These are phyloP conservation scores for Verbascum thapsus DNA, from an alignment of 257 asterid genomes.

Conservation along the genomic window DNA sequence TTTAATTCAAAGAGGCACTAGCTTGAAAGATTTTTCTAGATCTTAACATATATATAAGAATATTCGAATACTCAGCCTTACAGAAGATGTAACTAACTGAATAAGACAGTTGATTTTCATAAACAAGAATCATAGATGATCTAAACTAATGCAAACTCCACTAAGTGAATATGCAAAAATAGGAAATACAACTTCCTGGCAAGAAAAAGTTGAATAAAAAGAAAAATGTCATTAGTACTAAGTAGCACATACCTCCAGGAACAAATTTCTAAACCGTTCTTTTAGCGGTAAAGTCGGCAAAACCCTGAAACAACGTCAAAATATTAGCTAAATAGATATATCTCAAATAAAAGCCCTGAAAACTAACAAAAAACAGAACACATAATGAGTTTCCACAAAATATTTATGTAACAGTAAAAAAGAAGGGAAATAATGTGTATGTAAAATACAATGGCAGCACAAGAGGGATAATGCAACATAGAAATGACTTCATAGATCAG, in stretches of 20 bases:
- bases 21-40: not conserved
- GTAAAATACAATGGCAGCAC: constrained; percentile 12
- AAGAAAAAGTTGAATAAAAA: not conserved
- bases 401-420: constrained; percentile 12
- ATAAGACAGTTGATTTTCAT: not conserved
- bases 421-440: constrained; percentile 2
- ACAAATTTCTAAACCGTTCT: constrained; percentile 65
- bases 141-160: not conserved
- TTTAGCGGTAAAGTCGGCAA: constrained; percentile 64
- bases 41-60: constrained; percentile 4
- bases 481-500: constrained; percentile 4
- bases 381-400: constrained; percentile 5
- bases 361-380: constrained; percentile 15
- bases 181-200: constrained; percentile 13
- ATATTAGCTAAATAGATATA: constrained; percentile 20
- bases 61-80: not conserved
- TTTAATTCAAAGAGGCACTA: constrained; percentile 14
- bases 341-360: not conserved
- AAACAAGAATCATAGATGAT: not conserved
- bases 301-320: constrained; percentile 51
- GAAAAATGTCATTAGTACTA: constrained; percentile 6
- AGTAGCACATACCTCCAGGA: constrained; percentile 58
- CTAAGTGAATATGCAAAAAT: not conserved
- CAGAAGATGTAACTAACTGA: constrained; percentile 1
- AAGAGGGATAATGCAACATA: constrained; percentile 1